Conservation (phyloP, 2,329 filamentous ascomycete genomes). For the Mycogone perniciosa region DNA sequence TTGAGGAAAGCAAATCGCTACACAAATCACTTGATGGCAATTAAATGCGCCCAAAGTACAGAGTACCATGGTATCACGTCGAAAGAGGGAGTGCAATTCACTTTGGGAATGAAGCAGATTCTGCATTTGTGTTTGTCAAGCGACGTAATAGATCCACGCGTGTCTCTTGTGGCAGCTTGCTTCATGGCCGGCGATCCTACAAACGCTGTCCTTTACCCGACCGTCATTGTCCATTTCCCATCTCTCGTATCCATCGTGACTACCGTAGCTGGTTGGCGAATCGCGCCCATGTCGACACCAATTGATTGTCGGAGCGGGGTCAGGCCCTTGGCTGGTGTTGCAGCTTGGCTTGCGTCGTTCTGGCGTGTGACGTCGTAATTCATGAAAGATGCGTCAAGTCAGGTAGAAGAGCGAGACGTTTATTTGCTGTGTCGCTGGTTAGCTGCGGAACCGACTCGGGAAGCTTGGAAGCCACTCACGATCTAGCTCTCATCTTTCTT, state of each 20-base stretch:
- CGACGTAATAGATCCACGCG: constrained; percentile 20
- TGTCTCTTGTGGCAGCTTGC: constrained; percentile 23
- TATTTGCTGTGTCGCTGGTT: constrained; percentile 52
- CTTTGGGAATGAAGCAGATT: constrained; percentile 16
- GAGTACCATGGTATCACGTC: not conserved
- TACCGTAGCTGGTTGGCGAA: constrained; percentile 13
- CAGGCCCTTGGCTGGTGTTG: constrained; percentile 8
- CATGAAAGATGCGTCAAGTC: constrained; percentile 42
- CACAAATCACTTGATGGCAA: not conserved
- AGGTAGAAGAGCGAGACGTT: constrained; percentile 56
- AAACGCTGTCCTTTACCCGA: constrained; percentile 26
- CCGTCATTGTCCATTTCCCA: constrained; percentile 26
- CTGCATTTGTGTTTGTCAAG: constrained; percentile 23
- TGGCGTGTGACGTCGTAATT: constrained; percentile 30
- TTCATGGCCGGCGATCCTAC: constrained; percentile 21
- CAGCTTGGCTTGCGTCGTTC: constrained; percentile 21
- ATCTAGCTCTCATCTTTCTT: constrained; percentile 98
- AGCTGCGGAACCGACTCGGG: constrained; percentile 21
- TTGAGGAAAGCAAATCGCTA: not conserved
- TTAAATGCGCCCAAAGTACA: not conserved
- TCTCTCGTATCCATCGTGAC: constrained; percentile 26
- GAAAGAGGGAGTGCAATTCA: not conserved
- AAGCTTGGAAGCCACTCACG: constrained; percentile 55
- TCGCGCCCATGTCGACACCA: constrained; percentile 7
- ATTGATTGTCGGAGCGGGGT: constrained; percentile 1